Base-by-base conservation (phyloP, 1,284 basidiomycete species). In the Ustilago esculenta region DNA sequence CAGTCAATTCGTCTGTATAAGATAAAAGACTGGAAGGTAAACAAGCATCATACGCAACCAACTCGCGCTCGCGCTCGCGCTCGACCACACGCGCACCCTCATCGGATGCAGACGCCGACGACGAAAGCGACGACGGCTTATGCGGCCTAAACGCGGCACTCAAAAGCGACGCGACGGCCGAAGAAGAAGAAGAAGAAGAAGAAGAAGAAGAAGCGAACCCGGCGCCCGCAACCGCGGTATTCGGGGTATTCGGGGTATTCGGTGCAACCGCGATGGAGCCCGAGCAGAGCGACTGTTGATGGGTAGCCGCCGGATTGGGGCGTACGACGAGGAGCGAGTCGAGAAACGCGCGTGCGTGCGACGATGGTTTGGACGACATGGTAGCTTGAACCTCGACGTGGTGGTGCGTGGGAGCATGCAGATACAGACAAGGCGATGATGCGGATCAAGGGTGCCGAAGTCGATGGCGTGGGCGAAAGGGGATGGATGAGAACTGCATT, bases 51-150 rank as follows among this genome's bases (percentile, higher is more conserved):
- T 54, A 51, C 8, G 35, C 51, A 4, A 39, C 45, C 1, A 35
- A 3, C 9, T 59, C 61, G 14, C 37, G 18, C 12, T 60, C 61
- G 7, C n/a, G n/a, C n/a, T n/a, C n/a, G n/a, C n/a, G n/a, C n/a
- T n/a, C n/a, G n/a, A n/a, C n/a, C n/a, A n/a, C n/a, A 35, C 61
- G 12, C n/a, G 39, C 49, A 12, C 63, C 71, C 45, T 73, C 71
- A 11, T 73, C 65, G 7, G 65, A 73, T 8, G 71, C 71, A n/a
- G 71, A 73, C 7, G 66, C 71, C 7, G 61, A 70, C 11, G 71
- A 66, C 7, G 71, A 73, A 10, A 73, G 50, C 11, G 68, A 73
- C 2, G 71, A 73, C 8, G 71, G 66, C 42, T 59, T 73, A 34
- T 67, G 69, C 4, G 64, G 69, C 44, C 53, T 54, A 47, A 67